Evolutionary conservation across 345 rosid species (phyloP).

Genomic region (Rhodamnia argentea): DNA sequence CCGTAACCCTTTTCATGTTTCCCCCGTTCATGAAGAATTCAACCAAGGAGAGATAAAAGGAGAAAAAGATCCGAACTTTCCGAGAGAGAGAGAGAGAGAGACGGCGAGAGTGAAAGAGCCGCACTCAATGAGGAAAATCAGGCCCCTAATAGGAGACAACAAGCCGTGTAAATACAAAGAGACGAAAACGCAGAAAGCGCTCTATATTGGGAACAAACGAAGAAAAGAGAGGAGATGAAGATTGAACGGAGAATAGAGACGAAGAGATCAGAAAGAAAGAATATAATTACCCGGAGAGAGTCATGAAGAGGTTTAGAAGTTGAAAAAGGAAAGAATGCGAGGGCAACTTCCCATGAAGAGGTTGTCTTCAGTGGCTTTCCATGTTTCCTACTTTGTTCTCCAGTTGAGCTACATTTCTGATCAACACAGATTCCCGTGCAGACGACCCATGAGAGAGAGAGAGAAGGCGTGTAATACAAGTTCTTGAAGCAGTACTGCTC

Average conservation of each 20-base stretch:
- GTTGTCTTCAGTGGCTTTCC: background rate
- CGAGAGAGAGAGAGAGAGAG: background rate
- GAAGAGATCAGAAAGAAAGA: background rate
- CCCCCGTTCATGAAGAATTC: background rate
- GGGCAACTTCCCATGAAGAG: background rate
- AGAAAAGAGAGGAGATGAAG: background rate
- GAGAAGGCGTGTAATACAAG: background rate
- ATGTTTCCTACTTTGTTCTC: background rate
- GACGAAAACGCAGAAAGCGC: background rate
- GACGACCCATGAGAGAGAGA: background rate
- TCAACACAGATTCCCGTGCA: background rate
- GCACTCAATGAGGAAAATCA: background rate
- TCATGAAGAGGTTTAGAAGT: background rate
- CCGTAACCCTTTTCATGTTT: background rate
- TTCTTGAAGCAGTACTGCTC: no score
- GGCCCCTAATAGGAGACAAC: background rate
- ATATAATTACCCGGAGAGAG: no score
- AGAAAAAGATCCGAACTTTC: background rate
- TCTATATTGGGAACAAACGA: background rate
- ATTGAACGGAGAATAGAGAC: background rate
- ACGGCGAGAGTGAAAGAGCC: background rate
- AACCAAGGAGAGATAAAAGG: background rate
- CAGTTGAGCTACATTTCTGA: background rate
- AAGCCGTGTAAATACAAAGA: background rate
- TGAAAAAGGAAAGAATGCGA: background rate